A percentile compares a stretch with the other conserved stretches of the same genome.
Conservation (phyloP, 2,329 filamentous ascomycete genomes). For the Microsporum canis region DNA sequence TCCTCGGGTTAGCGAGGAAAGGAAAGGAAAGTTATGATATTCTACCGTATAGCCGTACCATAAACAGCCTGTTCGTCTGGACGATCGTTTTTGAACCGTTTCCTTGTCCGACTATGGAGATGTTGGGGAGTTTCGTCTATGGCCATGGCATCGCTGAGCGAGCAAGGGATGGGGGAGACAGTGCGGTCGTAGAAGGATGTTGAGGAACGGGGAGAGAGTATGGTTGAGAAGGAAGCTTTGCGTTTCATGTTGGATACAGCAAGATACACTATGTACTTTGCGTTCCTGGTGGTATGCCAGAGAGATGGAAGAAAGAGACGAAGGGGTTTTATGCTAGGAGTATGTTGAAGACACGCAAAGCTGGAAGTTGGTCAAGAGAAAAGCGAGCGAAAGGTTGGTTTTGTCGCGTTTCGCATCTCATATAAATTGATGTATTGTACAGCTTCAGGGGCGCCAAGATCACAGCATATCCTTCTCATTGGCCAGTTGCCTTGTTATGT, state of each 20-base stretch:
- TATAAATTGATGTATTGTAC: background rate
- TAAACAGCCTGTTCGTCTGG: constrained; percentile 46
- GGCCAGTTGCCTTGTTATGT: background rate
- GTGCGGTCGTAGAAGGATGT: constrained; percentile 19
- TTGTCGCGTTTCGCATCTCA: background rate
- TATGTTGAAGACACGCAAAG: background rate
- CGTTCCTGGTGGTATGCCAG: background rate
- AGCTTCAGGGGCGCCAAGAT: background rate
- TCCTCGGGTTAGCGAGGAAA: constrained; percentile 13
- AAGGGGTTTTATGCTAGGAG: background rate
- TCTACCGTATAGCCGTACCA: constrained; percentile 29
- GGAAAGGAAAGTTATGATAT: background rate
- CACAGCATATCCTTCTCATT: background rate
- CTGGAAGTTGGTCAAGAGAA: background rate
- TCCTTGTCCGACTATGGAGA: constrained; percentile 47
- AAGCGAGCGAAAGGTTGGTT: background rate
- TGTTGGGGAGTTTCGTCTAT: constrained; percentile 30
- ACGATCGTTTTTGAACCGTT: constrained; percentile 47
- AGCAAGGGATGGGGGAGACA: constrained; percentile 17
- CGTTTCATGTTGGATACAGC: constrained; percentile 44
- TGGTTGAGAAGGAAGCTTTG: constrained; percentile 43
- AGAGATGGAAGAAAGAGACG: background rate
- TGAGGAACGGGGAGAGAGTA: constrained; percentile 33
- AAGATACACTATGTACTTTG: background rate
- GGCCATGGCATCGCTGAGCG: constrained; percentile 19